phyloP scores from a whole-genome alignment of 2,329 filamentous ascomycete genomes.

The Fusarium palustre region DNA sequence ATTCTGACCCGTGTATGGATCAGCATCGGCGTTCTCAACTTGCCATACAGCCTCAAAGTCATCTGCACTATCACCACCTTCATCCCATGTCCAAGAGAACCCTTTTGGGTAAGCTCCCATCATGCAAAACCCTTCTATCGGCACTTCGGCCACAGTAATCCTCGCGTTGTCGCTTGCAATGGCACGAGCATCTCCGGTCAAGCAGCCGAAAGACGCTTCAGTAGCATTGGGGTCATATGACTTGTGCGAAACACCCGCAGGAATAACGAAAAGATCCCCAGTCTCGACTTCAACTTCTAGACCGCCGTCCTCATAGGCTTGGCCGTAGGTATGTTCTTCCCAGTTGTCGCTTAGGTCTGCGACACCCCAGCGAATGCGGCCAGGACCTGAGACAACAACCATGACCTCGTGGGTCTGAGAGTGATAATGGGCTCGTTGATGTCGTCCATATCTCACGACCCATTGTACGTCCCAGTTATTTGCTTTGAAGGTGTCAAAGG shows the following conservation, averaged over 20 bases:
- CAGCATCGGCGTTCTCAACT: neutral
- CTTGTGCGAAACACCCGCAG: constrained; percentile 20
- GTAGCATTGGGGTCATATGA: constrained; percentile 2
- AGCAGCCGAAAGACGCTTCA: neutral
- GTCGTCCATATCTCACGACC: constrained; percentile 9
- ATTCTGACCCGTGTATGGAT: neutral
- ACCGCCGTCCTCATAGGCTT: constrained; percentile 8
- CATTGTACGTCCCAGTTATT: constrained; percentile 23
- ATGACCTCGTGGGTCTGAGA: constrained; percentile 15
- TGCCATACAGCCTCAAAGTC: constrained; percentile 13
- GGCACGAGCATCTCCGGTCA: constrained; percentile 13
- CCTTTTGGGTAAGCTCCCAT: constrained; percentile 18
- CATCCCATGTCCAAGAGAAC: constrained; percentile 24
- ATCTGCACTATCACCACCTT: constrained; percentile 10
- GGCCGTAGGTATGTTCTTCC: constrained; percentile 15
- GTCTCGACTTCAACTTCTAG: constrained; percentile 14
- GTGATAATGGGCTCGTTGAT: constrained; percentile 24
- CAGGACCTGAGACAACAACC: constrained; percentile 13
- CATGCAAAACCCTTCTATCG: constrained; percentile 19
- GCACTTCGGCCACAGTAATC: constrained; percentile 2
- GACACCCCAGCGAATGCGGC: constrained; percentile 14
- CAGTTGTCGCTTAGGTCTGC: constrained; percentile 16
- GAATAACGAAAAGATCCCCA: constrained; percentile 19
- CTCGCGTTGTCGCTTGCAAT: constrained; percentile 3
- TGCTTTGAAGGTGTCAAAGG: constrained; percentile 4